Base-by-base conservation (phyloP, 768 basidiomycete genomes). In the Lactarius trivialis region DNA sequence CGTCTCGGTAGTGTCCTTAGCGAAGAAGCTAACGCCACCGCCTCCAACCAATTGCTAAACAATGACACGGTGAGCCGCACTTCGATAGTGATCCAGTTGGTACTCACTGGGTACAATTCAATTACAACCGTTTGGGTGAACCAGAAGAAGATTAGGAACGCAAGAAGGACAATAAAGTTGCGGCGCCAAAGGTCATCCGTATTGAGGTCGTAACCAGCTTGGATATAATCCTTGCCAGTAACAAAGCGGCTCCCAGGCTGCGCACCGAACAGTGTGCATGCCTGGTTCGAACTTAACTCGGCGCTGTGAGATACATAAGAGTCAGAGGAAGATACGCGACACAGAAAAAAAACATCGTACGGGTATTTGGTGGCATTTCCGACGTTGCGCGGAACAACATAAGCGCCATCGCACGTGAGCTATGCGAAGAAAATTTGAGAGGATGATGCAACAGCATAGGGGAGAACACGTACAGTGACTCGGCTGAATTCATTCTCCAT, bases 401-500 rank as follows among this genome's bases (percentile, higher is more conserved):
- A 83, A 52, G 72, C 73, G 24, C 89, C 89, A 65, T 88, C 84
- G 67, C 90, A 92, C 5, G 76, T 75, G 88, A 70, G 80, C 81
- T 73, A 39, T 21, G n/a, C 19, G 7, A 57, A 17, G 9, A 41
- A 11, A 43, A 2, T 14, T 48, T 19, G 21, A 30, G 30, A 15
- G 24, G 7, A 24, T 19, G 21, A 56, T 32, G 9, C 19, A 15
- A 41, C 39, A 17, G 58, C 75, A 58, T 68, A 81, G 79, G 82
- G 36, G 24, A 8, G 33, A 14, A 48, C 9, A 56, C 64, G 12
- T 65, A 67, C 66, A 17, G 55, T 50, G 55, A 85, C 82, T 12
- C 82, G 81, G 78, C 78, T 81, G 73, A 95, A 93, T 71, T 96
- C 93, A 71, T 94, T 95, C 73, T 88, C 85, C 85, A 95, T 88